Evolutionary conservation across 495 filamentous ascomycete species (phyloP), one percentile per base, ranked within the genome.

Genomic region (Alectoria sarmentosa): DNA sequence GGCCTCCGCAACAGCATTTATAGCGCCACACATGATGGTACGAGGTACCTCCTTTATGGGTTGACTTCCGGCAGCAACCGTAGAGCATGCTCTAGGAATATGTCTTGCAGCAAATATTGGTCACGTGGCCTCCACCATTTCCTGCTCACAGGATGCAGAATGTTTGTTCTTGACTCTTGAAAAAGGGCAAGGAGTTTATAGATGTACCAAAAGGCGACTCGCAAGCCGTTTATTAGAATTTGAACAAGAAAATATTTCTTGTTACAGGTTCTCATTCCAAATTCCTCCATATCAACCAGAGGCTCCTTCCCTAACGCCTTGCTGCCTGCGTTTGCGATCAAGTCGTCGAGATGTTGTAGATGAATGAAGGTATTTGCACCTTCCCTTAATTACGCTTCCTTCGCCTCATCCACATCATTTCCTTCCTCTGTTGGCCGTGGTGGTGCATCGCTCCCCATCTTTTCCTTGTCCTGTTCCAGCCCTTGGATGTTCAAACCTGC

Each of bases 401-500:
- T 23, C 37, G 14, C 44, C 32, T 65, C 56, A 26, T 32, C 4
- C 15, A 11, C 46, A 54, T 17, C 9, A 8, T 52, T 65, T 17
- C 26, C 56, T 26, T 32, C 56, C 11, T 39, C 55, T 37, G 46
- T 36, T 21, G 41, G 11, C n/a, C 13, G 30, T 36, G 37, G 38
- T 49, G 14, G 34, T 21, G 55, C 38, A 38, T 60, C 11, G 60
- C 67, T 73, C 34, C 30, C 66, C 4, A 65, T 63, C 55, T 61
- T 61, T 30, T 46, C 54, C n/a, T 66, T 48, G 7, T 67, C 62
- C 10, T 65, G 69, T 23, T 67, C 69, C 42, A 73, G 41, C 17
- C 71, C 71, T 41, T 68, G 63, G 36, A 73, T 73, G 49, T 73
- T 73, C 54, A 73, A 55, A 7, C 71, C 71, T 11, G 68, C 70